Conservation (phyloP, 495 filamentous ascomycete species). For the Usnea hakonensis region DNA sequence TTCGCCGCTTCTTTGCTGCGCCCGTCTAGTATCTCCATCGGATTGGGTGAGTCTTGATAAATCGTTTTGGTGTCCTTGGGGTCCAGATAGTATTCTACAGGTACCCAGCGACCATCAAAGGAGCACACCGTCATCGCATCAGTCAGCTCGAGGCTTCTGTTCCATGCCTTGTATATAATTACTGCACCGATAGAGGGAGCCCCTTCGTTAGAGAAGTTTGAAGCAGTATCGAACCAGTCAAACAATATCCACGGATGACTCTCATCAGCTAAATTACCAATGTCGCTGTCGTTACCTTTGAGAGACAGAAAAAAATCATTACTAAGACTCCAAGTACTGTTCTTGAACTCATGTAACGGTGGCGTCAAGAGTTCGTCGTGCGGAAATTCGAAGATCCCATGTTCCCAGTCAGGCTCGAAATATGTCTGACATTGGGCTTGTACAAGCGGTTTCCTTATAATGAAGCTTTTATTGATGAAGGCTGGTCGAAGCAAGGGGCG, state of each 20-base stretch:
- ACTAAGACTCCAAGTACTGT: conserved; percentile 10
- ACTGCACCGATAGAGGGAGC: conserved; percentile 16
- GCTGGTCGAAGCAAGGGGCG: conserved; percentile 15
- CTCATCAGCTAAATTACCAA: background rate
- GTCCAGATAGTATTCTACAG: conserved; percentile 11
- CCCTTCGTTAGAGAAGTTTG: conserved; percentile 9
- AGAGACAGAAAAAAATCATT: conserved; percentile 12
- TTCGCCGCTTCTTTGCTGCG: conserved; percentile 6
- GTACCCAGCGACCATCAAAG: conserved; percentile 17
- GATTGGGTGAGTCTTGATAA: conserved; percentile 14
- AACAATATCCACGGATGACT: conserved; percentile 5
- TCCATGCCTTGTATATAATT: background rate
- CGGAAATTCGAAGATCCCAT: conserved; percentile 8
- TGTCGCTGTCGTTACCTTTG: conserved; percentile 1
- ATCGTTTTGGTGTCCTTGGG: conserved; percentile 16
- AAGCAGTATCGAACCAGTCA: conserved; percentile 15
- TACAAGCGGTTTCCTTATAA: conserved; percentile 10
- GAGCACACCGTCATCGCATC: conserved; percentile 11
- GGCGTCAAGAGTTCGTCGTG: conserved; percentile 16
- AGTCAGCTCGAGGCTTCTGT: background rate
- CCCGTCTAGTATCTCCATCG: conserved; percentile 17
- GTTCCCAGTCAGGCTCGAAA: conserved; percentile 9
- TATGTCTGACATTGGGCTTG: conserved; percentile 15
- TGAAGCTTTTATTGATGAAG: conserved; percentile 6
- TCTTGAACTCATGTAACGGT: conserved; percentile 9